Evolutionary conservation across 805 yeast genomes (phyloP), one percentile per base, ranked within the genome.

Genomic region (Candida corydali): DNA sequence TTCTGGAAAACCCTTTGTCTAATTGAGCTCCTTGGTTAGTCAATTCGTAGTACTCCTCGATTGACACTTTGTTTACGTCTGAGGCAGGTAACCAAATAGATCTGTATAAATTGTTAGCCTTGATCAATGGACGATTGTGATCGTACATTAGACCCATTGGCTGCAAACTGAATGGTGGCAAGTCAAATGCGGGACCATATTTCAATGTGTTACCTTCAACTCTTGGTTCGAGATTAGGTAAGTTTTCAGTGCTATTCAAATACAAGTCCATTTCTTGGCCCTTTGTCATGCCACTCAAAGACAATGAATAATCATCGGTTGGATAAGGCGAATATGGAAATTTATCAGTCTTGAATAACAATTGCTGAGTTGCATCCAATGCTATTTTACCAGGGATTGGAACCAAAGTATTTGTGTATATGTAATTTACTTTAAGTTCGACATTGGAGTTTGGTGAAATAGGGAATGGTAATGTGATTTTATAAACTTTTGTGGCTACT

Each of bases 81-180:
- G 65, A 56, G 45, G 88, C 95, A 2, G 96, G 91, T 35, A 89
- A 67, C 97, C 98, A 91, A 35, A 85, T 58, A 32, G 83, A 84
- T 54, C 97, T 76, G 40, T 75, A 67, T 42, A 87, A 69, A 40
- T 65, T 69, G 44, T 72, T 68, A 17, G 79, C 84, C 44, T 74
- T 72, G 14, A 79, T 62, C 38, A 87, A 51, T 10, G 97, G 94
- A 16, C 60, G 49, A 46, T 80, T 78, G 59, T 76, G 86, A 39
- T 73, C 76, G 62, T 75, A 89, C 25, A 76, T 59, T 24, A 88
- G 55, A 2, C 75, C 70, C 53, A 82, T 53, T n/a, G 77, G 73
- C 16, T 60, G 49, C 20, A 61, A 49, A 0, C 75, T 57, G 46
- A 64, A 73, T 2, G 89, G 73, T 18, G 54, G 59, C 30, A 78